These are phyloP conservation scores for Balamuthia mandrillaris DNA, from an alignment of 208 protist species.

Conservation along the genomic window DNA sequence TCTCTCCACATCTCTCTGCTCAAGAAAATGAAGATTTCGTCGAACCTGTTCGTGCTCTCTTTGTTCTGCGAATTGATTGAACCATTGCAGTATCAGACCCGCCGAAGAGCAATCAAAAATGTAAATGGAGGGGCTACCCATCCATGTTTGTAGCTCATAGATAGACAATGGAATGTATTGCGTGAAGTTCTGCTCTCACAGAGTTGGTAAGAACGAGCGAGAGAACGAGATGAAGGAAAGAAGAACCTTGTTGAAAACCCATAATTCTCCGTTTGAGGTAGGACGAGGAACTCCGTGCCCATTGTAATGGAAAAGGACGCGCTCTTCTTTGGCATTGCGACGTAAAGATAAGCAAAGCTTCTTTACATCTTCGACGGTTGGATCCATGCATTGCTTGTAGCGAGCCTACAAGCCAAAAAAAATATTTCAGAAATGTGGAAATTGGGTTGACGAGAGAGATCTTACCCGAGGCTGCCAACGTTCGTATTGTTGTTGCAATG, in stretches of 20 bases:
- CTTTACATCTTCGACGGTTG: conserved; percentile 88
- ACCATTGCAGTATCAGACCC: conserved; percentile 63
- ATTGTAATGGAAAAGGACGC: conserved; percentile 98
- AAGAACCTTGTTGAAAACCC: conserved; percentile 93
- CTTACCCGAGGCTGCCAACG: conserved; percentile 75
- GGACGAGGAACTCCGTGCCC: conserved; percentile 97
- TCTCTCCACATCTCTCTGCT: too few species aligned
- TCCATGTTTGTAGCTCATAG: conserved; percentile 87
- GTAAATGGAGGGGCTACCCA: conserved; percentile 90
- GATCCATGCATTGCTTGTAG: conserved; percentile 86
- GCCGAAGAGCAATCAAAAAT: conserved; percentile 94
- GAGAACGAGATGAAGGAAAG: conserved; percentile 26
- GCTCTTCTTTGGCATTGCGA: conserved; percentile 79
- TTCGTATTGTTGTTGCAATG: conserved; percentile 86
- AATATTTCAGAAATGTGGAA: not conserved
- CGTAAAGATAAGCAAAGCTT: conserved; percentile 78
- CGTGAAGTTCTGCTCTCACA: conserved; percentile 77
- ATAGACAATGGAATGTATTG: conserved; percentile 97
- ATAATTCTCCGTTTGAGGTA: conserved; percentile 94
- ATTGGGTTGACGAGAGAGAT: not conserved
- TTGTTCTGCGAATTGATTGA: conserved; percentile 69
- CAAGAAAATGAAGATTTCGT: too few species aligned
- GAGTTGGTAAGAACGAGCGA: conserved; percentile 9
- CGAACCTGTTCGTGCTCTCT: conserved; percentile 48
- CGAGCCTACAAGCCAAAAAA: conserved; percentile 44